Percentiles rank a stretch among this genome's conserved stretches.
phyloP scores from a whole-genome alignment of 257 asterid genomes.

The Nicotiana paniculata region DNA sequence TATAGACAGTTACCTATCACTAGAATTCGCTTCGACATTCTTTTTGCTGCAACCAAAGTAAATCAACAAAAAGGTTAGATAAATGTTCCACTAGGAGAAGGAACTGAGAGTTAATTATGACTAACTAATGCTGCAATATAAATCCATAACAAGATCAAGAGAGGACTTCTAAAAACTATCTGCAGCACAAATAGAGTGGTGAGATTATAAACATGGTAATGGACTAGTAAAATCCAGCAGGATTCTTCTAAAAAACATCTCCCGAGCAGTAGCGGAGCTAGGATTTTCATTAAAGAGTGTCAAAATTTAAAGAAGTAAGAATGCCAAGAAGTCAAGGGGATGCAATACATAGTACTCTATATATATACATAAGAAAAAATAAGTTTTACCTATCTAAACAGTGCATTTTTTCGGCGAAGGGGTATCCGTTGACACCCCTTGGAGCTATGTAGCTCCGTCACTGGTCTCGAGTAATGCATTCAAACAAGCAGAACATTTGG shows the following conservation, averaged over 20 bases:
- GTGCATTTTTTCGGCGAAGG: too few relatives aligned
- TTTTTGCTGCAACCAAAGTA: neutral
- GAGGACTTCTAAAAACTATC: neutral
- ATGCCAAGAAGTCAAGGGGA: too few relatives aligned
- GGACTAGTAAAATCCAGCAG: neutral
- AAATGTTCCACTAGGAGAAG: neutral
- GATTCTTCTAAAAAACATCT: conserved; percentile 9
- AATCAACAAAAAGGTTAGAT: neutral
- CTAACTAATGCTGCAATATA: neutral
- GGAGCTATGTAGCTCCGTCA: too few relatives aligned
- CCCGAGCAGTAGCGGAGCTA: too few relatives aligned
- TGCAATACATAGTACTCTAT: too few relatives aligned
- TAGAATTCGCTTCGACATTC: neutral
- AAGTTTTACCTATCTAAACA: too few relatives aligned
- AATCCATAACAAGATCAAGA: neutral
- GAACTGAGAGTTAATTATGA: neutral
- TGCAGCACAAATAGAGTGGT: neutral
- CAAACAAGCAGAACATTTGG: neutral
- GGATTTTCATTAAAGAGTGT: too few relatives aligned
- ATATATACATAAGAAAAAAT: too few relatives aligned
- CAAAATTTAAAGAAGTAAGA: too few relatives aligned
- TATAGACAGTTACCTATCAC: neutral
- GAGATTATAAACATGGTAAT: neutral
- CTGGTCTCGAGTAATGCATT: neutral
- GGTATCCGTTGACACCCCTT: too few relatives aligned